Evolutionary conservation across 148 eudicot genomes (phyloP).

Genomic region (Cornus florida): DNA sequence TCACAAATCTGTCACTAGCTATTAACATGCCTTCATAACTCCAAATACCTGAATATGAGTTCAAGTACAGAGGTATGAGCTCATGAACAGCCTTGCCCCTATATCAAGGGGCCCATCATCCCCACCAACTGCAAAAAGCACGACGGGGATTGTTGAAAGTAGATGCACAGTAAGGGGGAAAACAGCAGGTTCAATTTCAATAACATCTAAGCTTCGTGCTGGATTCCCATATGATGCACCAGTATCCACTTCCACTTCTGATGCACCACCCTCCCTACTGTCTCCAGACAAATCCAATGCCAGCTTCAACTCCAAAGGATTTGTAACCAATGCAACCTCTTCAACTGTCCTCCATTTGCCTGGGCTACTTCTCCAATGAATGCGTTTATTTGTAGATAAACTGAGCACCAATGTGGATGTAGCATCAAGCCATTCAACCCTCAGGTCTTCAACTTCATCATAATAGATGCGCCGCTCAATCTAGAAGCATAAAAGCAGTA

Average conservation of each 20-base stretch:
- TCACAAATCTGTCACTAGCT: not conserved
- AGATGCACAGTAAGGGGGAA: slow-evolving; percentile 68
- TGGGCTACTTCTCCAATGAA: slow-evolving; percentile 50
- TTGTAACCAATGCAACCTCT: slow-evolving; percentile 56
- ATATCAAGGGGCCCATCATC: slow-evolving; percentile 86
- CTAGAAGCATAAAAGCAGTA: slow-evolving; percentile 28
- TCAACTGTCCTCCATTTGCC: slow-evolving; percentile 56
- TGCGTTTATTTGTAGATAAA: slow-evolving; percentile 40
- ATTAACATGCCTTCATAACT: not conserved
- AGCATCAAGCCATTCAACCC: slow-evolving; percentile 80
- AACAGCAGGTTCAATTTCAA: slow-evolving; percentile 46
- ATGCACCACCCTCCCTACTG: slow-evolving; percentile 3
- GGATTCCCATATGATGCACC: slow-evolving; percentile 10
- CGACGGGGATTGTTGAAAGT: slow-evolving; percentile 77
- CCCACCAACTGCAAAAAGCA: slow-evolving; percentile 83
- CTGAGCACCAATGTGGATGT: slow-evolving; percentile 73
- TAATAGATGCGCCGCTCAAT: slow-evolving; percentile 83
- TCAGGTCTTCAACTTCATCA: slow-evolving; percentile 85
- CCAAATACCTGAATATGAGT: slow-evolving; percentile 58
- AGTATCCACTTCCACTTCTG: slow-evolving; percentile 14
- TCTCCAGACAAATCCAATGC: slow-evolving; percentile 22
- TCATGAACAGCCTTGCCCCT: slow-evolving; percentile 67
- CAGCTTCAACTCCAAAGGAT: slow-evolving; percentile 35
- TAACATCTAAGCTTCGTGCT: not conserved
- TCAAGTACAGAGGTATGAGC: slow-evolving; percentile 66